phyloP scores from a whole-genome alignment of 2,329 filamentous ascomycete genomes.

The Arthrocladium fulminans region DNA sequence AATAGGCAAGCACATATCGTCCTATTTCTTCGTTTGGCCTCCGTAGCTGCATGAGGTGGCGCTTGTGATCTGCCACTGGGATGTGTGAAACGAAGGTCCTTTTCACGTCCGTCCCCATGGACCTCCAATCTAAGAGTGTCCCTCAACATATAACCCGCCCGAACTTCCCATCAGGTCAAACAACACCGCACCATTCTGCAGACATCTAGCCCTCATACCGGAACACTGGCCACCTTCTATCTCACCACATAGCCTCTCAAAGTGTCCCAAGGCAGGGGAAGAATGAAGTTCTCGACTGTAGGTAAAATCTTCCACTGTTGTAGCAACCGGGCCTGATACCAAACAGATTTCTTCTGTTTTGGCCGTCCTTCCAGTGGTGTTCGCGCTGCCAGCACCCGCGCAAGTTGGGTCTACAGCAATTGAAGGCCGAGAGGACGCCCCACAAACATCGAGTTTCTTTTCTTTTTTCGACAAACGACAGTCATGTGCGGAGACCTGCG shows the following conservation, averaged over 20 bases:
- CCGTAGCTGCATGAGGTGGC: neutral
- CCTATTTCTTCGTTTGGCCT: neutral
- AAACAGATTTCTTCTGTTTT: neutral
- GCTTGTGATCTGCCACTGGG: neutral
- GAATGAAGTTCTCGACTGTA: constrained; percentile 7
- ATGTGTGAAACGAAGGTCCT: neutral
- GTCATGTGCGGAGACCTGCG: constrained; percentile 46
- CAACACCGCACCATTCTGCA: neutral
- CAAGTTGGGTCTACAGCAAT: neutral
- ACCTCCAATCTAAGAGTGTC: no score
- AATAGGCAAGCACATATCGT: neutral
- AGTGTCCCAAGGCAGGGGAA: constrained; percentile 1
- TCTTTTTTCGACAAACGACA: constrained; percentile 28
- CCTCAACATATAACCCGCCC: neutral
- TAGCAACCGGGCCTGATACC: neutral
- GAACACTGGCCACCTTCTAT: neutral
- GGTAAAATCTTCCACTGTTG: neutral
- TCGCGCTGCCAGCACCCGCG: constrained; percentile 2
- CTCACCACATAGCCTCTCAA: neutral
- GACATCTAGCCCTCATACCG: neutral
- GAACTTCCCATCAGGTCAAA: neutral
- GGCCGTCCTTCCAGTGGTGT: neutral
- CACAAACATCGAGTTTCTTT: constrained; percentile 13
- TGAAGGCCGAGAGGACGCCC: neutral
- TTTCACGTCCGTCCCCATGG: neutral